Evolutionary conservation across 805 yeast genomes (phyloP), one percentile per base, ranked within the genome.

Genomic region (Candida caryicola): DNA sequence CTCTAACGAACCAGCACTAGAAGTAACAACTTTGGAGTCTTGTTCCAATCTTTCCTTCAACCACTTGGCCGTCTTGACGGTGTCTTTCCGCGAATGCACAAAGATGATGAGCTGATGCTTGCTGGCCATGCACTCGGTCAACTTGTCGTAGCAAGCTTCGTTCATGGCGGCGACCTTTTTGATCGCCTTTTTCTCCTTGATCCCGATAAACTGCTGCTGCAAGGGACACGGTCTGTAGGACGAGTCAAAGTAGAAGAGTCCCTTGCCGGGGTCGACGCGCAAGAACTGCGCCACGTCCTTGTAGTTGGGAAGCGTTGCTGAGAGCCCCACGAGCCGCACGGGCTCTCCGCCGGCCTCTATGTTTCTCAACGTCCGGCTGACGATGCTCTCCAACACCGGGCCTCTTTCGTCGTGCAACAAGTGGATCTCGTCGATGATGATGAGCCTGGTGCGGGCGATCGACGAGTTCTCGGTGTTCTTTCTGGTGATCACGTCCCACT

Each of bases 401-500:
- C 99, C 99, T 69, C 99, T 80, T 49, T 81, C 88, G 55, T 91
- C 98, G 57, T 91, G 96, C 46, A 91, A 67, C 36, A 91, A 69
- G 69, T 91, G 99, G 41, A 91, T 83, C 60, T 91, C 99, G 67
- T 91, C 99, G 35, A 93, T 79, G 18, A 91, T 83, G 7, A 91
- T 61, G 16, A 91, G 69, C 29, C 77, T 73, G 1, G 88, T 93
- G 1, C 79, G 63, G 25, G 75, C 71, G 5, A 34, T 40, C 49
- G 81, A 82, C 17, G 83, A 76, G 2, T 77, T 67, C 43, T 85
- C 91, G 15, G 79, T 70, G 30, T 74, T 72, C 52, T 91, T 91
- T 64, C 99, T 74, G 0, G 96, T 90, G 12, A 90, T 82, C 15
- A 93, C 86, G 64, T 93, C 98, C 98, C 98, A 91, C 55, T 90